A percentile compares a stretch with the other conserved stretches of the same genome.
Evolutionary conservation across 768 basidiomycete genomes (phyloP).

Genomic region (Tylopilus vinaceipallidus): DNA sequence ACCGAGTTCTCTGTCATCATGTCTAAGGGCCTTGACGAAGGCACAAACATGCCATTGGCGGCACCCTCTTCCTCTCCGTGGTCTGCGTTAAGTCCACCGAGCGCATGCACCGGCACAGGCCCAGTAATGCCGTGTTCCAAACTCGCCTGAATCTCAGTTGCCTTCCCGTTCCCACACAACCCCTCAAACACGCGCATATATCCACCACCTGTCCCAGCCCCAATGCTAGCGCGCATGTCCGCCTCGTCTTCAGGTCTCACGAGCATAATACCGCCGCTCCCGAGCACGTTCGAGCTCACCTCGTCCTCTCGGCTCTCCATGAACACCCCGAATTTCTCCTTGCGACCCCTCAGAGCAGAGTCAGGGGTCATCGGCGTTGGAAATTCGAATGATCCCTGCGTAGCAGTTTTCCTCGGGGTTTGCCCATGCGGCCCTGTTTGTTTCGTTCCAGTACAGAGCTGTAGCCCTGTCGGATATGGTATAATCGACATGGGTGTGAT

Average conservation of each 20-base stretch:
- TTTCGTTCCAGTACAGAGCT: slow-evolving; percentile 1
- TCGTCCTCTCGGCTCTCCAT: slow-evolving; percentile 9
- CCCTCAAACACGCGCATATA: slow-evolving; percentile 26
- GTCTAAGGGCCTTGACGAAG: slow-evolving; percentile 8
- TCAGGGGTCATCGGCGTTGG: slow-evolving; percentile 19
- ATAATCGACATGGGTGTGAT: slow-evolving; percentile 24
- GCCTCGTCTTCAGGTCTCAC: slow-evolving; percentile 5
- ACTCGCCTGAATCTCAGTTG: neutral
- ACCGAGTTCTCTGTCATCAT: slow-evolving; percentile 7
- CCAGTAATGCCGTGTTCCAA: slow-evolving; percentile 14
- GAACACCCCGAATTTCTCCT: slow-evolving; percentile 7
- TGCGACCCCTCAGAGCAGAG: slow-evolving; percentile 13
- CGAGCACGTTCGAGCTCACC: neutral
- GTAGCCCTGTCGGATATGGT: slow-evolving; percentile 17
- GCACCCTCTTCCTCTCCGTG: neutral
- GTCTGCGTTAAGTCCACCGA: neutral
- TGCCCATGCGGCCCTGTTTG: slow-evolving; percentile 10
- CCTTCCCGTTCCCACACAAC: neutral
- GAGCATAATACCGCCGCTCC: neutral
- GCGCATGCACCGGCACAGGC: slow-evolving; percentile 20
- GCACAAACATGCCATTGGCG: slow-evolving; percentile 5
- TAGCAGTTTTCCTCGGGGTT: slow-evolving; percentile 19
- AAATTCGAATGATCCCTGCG: slow-evolving; percentile 11
- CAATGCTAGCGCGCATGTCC: neutral
- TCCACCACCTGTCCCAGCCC: slow-evolving; percentile 10